A percentile compares a stretch with the other conserved stretches of the same genome.
Conservation (phyloP, 495 filamentous ascomycete species). For the Trypethelium eluteriae region DNA sequence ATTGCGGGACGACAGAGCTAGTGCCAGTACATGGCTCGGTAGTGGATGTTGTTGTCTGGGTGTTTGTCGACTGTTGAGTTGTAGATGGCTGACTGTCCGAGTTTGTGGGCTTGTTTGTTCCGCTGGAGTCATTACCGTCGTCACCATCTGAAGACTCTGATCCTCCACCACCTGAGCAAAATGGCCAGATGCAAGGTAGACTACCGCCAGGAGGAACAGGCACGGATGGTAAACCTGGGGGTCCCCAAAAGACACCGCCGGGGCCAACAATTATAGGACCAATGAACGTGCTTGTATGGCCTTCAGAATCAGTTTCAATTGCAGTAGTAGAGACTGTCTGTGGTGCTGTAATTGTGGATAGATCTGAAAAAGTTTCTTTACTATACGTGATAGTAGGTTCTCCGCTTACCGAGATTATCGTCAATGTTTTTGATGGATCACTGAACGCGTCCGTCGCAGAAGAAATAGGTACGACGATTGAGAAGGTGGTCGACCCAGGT, state of each 20-base stretch:
- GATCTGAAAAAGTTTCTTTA: background rate
- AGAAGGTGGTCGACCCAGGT: background rate
- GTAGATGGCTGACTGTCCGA: background rate
- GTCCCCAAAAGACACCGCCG: slow-evolving; percentile 1
- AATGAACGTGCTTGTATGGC: slow-evolving; percentile 2
- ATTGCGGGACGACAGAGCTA: slow-evolving; percentile 1
- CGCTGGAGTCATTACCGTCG: background rate
- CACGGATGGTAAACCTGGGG: background rate
- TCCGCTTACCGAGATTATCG: background rate
- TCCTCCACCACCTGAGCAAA: background rate
- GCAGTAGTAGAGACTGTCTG: slow-evolving; percentile 1
- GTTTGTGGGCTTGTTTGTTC: slow-evolving; percentile 4
- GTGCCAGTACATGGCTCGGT: background rate
- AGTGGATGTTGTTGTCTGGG: background rate
- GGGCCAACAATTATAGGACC: slow-evolving; percentile 2
- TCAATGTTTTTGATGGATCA: background rate
- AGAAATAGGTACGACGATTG: background rate
- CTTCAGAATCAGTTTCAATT: background rate
- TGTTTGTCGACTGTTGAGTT: background rate
- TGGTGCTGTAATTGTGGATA: slow-evolving; percentile 7
- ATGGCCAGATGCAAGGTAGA: slow-evolving; percentile 6
- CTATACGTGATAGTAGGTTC: slow-evolving; percentile 4
- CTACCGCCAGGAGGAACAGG: slow-evolving; percentile 1
- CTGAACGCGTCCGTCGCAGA: slow-evolving; percentile 1
- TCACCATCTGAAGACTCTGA: background rate